Base-by-base conservation (phyloP, 2,329 filamentous ascomycete species). In the Venturia pyrina region DNA sequence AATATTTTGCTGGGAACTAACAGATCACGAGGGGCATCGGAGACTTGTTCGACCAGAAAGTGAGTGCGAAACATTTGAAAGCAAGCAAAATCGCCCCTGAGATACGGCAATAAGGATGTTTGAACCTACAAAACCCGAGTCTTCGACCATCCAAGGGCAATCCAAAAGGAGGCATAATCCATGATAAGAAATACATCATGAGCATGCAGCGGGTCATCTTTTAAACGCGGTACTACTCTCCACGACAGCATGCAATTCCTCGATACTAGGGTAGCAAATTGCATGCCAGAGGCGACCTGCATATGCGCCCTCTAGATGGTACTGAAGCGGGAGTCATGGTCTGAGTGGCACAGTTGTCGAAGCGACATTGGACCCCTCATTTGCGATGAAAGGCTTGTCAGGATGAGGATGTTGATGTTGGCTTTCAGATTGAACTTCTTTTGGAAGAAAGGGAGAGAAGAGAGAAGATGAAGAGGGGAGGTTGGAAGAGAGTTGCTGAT, bases 401-500 rank as follows among this genome's bases (percentile, higher is more conserved):
- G 34, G 34, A 37, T 10, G 34, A 37, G 34, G 34, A 37, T 37
- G 34, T 5, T 37, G 34, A 37, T n/a, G n/a, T n/a, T n/a, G n/a
- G n/a, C 34, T 37, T 37, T 37, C 34, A 37, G 34, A 37, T 5
- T 37, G 34, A 37, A 37, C 34, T 10, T 37, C 10, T 5, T 37
- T 37, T 37, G 34, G 34, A 37, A 37, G 34, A 37, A 5, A 37
- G 34, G 34, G 5, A 37, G 41, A 7, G 41, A 15, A 44, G 17
- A 50, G 21, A 24, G 11, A 13, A 53, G 21, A 32, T 53, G 21
- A 53, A 50, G 21, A 50, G 53, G 53, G 37, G 53, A 57, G 53
- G 28, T 57, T 57, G 32, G 53, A 57, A 57, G 32, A 57, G 10
- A 57, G 53, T 57, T 57, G 53, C 17, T 57, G 53, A 57, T 57